Percentiles rank a stretch among this genome's conserved stretches.
These are phyloP conservation scores for Ehretia macrophylla DNA, from an alignment of 257 asterid genomes.

Conservation along the genomic window DNA sequence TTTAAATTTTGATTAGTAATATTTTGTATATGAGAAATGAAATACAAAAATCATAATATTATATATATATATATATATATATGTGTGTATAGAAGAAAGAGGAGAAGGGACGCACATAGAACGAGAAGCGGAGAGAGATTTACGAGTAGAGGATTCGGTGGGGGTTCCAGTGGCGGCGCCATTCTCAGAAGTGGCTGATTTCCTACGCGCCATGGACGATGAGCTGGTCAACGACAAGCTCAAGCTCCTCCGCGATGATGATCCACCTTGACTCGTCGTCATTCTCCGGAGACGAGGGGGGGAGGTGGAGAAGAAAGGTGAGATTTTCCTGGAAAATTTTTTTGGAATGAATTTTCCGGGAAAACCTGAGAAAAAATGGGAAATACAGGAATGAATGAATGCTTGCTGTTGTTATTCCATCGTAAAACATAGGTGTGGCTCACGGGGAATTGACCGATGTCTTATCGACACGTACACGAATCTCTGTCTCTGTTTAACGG, in stretches of 20 bases:
- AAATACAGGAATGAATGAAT: no score
- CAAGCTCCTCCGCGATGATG: constrained; percentile 63
- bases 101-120: constrained; percentile 43
- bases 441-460: no score
- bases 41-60: no score
- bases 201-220: constrained; percentile 37
- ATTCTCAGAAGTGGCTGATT: constrained; percentile 32
- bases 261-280: constrained; percentile 75
- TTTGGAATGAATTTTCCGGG: not conserved
- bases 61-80: no score
- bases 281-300: no score
- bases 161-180: constrained; percentile 12
- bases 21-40: no score
- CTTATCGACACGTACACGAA: no score
- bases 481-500: no score
- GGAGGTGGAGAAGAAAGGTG: not conserved
- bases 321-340: not conserved
- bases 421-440: no score
- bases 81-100: not conserved
- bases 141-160: constrained; percentile 38
- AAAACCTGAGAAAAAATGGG: no score
- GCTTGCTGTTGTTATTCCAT: no score
- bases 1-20: no score
- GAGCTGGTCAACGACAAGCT: constrained; percentile 55
- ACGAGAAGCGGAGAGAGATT: constrained; percentile 58